Conservation (phyloP, 1,284 basidiomycete species). For the Microbotryum violaceum region DNA sequence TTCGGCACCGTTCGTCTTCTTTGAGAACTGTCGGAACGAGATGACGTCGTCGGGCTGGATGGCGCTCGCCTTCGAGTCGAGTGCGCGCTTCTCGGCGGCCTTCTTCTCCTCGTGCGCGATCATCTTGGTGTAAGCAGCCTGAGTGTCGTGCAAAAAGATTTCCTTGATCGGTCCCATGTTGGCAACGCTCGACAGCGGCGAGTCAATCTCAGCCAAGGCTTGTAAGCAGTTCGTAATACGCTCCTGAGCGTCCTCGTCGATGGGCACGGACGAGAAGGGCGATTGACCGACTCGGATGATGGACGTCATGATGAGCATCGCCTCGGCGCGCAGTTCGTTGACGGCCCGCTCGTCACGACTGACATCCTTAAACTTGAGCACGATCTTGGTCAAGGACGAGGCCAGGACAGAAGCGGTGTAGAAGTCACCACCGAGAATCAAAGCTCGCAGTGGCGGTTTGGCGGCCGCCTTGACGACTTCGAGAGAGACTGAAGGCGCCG, state of each 20-base stretch:
- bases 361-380: constrained; percentile 67
- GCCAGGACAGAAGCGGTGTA: constrained; percentile 90
- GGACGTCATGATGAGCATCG: constrained; percentile 97
- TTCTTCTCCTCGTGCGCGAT: constrained; percentile 86
- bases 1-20: constrained; percentile 66
- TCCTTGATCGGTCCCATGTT: constrained; percentile 54
- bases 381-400: constrained; percentile 82
- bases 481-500: constrained; percentile 56
- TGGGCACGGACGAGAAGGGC: constrained; percentile 83
- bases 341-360: constrained; percentile 53
- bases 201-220: constrained; percentile 55
- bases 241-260: constrained; percentile 96
- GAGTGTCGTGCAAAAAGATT: constrained; percentile 88
- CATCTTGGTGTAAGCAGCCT: constrained; percentile 90
- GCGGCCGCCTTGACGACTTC: constrained; percentile 75
- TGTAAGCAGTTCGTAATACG: constrained; percentile 95
- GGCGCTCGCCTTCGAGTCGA: constrained; percentile 61
- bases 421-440: constrained; percentile 93
- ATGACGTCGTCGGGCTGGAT: constrained; percentile 92
- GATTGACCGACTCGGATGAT: constrained; percentile 95
- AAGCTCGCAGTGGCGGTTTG: constrained; percentile 81
- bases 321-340: constrained; percentile 79
- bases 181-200: background rate
- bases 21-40: constrained; percentile 87
- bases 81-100: constrained; percentile 73